Evolutionary conservation across 2,329 filamentous ascomycete genomes (phyloP), one percentile per base, ranked within the genome.

Genomic region (Myriosclerotinia duriaeana): DNA sequence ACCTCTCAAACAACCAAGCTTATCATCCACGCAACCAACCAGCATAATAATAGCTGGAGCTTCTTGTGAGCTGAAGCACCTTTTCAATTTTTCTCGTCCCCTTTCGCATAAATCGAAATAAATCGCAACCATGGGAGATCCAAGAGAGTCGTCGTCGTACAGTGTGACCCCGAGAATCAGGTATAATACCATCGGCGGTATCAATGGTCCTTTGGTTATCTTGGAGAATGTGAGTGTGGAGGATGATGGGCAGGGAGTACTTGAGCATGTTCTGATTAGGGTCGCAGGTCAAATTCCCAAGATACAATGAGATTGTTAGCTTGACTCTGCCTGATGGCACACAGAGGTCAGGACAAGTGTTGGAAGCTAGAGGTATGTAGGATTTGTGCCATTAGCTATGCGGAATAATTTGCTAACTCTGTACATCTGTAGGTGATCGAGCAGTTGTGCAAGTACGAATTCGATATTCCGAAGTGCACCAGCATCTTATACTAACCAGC

Each of bases 161-260:
- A 74, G 71, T 69, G 75, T 91, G 78, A 85, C 87, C 77, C 89
- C 89, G 73, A 83, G 88, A 78, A 85, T 98, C 81, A 89, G 90
- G 76, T 99, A 99, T 87, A 99, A 99, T 84, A 99, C 95, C 75
- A 93, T 99, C 78, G 92, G 93, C 77, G 94, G 94, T 83, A 89
- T 99, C 81, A 99, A 99, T 82, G 95, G 95, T 68, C 95, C 95
- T 76, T 87, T 99, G 80, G 95, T 99, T 78, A 94, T 99, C 77
- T 87, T 99, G 73, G 95, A 98, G 79, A 96, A 96, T 86, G 94
- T 96, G 79, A 73, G 88, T 81, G 69, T 69, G 42, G 38, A n/a
- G 17, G 7, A 15, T 22, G 58, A 26, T 36, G 30, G 11, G 15
- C 11, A 56, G 17, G 15, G 26, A 15, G 30, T 20, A 12, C 17